phyloP scores from a whole-genome alignment of 805 yeast species.

The Candida glaebosa region DNA sequence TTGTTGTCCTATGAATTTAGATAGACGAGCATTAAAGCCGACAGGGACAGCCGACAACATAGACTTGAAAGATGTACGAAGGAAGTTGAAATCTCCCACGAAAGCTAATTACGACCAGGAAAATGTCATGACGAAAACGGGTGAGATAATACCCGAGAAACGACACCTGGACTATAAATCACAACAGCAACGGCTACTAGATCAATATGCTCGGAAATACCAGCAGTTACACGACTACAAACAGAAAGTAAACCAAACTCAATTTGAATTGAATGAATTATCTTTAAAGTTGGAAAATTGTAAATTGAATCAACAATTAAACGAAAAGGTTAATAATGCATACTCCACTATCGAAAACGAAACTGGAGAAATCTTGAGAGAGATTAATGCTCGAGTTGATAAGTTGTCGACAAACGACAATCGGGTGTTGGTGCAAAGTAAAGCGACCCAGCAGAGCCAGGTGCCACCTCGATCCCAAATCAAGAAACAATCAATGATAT shows the following conservation, averaged over 20 bases:
- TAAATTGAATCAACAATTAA: constrained; percentile 7
- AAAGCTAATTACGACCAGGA: background rate
- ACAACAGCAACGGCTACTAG: constrained; percentile 14
- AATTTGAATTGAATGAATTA: constrained; percentile 33
- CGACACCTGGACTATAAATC: constrained; percentile 6
- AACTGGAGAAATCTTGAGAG: constrained; percentile 6
- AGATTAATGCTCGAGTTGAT: background rate
- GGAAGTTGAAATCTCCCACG: background rate
- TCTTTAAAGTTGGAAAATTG: constrained; percentile 19
- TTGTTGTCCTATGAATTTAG: background rate
- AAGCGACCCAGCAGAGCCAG: background rate
- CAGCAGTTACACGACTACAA: constrained; percentile 49
- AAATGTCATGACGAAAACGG: background rate
- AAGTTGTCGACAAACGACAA: background rate
- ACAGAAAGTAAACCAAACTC: constrained; percentile 30
- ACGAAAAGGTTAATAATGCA: constrained; percentile 5
- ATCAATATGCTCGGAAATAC: constrained; percentile 47
- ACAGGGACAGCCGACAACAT: background rate
- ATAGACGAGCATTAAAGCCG: background rate
- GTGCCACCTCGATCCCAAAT: background rate
- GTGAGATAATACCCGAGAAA: background rate
- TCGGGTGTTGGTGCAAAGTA: background rate
- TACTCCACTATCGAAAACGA: constrained; percentile 7
- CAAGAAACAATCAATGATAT: constrained; percentile 1
- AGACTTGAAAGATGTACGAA: background rate